Evolutionary conservation across 495 filamentous ascomycete genomes (phyloP), one percentile per base, ranked within the genome.

Genomic region (Bathelium albidoporum): DNA sequence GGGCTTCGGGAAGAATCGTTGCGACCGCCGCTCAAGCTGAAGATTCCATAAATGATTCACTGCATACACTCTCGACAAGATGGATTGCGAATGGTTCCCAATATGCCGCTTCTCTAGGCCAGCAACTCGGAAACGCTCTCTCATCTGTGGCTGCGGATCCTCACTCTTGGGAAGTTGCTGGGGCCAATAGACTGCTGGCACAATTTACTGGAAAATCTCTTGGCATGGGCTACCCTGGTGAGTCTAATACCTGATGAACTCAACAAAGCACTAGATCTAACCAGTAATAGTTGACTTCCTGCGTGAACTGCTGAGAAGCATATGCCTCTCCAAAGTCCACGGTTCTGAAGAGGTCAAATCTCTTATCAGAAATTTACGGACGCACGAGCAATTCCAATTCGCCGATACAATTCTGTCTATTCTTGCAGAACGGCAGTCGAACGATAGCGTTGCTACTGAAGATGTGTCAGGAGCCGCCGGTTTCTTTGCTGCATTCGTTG

Each of bases 61-160:
- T 72, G 49, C 32, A 69, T 32, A 11, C 45, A 58, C 52, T 55
- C 44, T 26, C 59, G 39, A 58, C 39, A 53, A 32, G 63, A 68
- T 97, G 91, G 93, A 68, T 90, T 29, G 82, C 86, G 7, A 81
- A 87, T 71, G 84, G 85, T 0, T 74, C 73, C 49, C 66, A 79
- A 11, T 97, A 88, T 76, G 77, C 81, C 10, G 67, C 73, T 3
- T 97, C 95, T 94, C 73, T 97, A 14, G 91, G 87, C n/a, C 62
- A 45, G n/a, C 89, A 85, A 67, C 78, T 92, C 44, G 78, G 78
- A 16, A 62, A 75, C 24, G 81, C 87, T 2, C 14, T 63, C n/a
- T 12, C 24, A 14, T 22, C 4, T 7, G n/a, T 41, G 58, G 1
- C 63, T 24, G 1, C 1, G 75, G 73, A 76, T 29, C 72, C 72